Evolutionary conservation across 768 basidiomycete genomes (phyloP).

Genomic region (Boletus rufocinnamomeus): DNA sequence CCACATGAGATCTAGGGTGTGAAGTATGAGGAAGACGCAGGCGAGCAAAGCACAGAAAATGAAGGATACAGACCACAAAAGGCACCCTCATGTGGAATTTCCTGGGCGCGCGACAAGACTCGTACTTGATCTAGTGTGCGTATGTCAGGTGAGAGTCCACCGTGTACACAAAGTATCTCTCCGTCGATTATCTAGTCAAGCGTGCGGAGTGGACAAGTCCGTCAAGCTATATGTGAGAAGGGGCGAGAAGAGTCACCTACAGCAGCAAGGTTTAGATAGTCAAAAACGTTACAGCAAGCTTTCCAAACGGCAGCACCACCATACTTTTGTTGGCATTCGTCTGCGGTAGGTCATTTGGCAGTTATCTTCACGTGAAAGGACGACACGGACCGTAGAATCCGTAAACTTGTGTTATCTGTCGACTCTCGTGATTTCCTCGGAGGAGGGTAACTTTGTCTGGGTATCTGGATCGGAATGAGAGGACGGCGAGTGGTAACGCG

Average conservation of each 20-base stretch:
- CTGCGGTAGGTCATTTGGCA: conserved; percentile 38
- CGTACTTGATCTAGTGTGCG: conserved; percentile 93
- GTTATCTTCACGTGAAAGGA: not conserved
- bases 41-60: not conserved
- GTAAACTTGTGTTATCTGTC: conserved; percentile 98
- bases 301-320: conserved; percentile 96
- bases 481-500: not conserved
- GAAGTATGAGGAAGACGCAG: not conserved
- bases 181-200: conserved; percentile 87
- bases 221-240: not conserved
- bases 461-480: conserved; percentile 54
- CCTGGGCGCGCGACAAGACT: conserved; percentile 90
- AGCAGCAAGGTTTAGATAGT: conserved; percentile 92
- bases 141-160: conserved; percentile 94
- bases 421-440: conserved; percentile 93
- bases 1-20: conserved; percentile 88
- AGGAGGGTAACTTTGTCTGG: conserved; percentile 91
- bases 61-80: conserved; percentile 70
- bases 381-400: conserved; percentile 83
- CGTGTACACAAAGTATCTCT: conserved; percentile 90
- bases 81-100: conserved; percentile 98
- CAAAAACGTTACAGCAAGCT: conserved; percentile 95
- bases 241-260: conserved; percentile 44
- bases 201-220: no score
- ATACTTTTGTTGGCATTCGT: conserved; percentile 98